Evolutionary conservation across 2,329 filamentous ascomycete genomes (phyloP).

Genomic region (Trichoderma oligosporum): DNA sequence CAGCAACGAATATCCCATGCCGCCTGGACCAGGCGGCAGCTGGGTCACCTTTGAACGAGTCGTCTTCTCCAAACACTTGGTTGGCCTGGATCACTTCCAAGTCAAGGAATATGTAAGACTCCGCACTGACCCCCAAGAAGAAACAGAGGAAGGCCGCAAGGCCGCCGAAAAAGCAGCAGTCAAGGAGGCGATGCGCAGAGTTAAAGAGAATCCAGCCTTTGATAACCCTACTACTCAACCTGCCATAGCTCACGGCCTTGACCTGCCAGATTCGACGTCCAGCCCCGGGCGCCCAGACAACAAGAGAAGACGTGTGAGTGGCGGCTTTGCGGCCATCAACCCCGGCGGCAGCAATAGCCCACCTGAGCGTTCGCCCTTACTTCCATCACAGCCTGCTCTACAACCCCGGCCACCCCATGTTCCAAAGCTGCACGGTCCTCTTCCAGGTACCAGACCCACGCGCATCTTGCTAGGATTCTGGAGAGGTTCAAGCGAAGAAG

Average conservation of each 20-base stretch:
- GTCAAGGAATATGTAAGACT: conserved; percentile 62
- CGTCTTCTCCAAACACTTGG: conserved; percentile 55
- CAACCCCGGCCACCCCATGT: conserved; percentile 8
- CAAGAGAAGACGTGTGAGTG: conserved; percentile 49
- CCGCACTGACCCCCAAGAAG: conserved; percentile 37
- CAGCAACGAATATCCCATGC: conserved; percentile 45
- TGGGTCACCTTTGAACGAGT: conserved; percentile 62
- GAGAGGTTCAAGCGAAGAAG: conserved; percentile 49
- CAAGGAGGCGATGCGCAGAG: conserved; percentile 44
- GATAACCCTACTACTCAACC: conserved; percentile 42
- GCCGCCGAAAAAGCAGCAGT: conserved; percentile 43
- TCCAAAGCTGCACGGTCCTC: conserved; percentile 33
- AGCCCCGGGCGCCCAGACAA: conserved; percentile 34
- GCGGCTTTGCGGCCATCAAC: conserved; percentile 34
- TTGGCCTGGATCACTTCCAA: conserved; percentile 52
- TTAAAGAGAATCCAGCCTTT: conserved; percentile 41
- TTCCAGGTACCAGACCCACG: conserved; percentile 53
- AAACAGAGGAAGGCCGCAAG: conserved; percentile 38
- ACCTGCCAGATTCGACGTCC: conserved; percentile 41
- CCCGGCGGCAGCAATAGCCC: conserved; percentile 27
- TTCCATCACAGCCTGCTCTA: conserved; percentile 22
- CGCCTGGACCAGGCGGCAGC: conserved; percentile 57
- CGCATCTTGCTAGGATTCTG: conserved; percentile 58
- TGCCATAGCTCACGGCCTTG: conserved; percentile 49
- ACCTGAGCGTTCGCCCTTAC: conserved; percentile 12